Base-by-base conservation (phyloP, 257 asterid genomes). In the Jaltomata sinuosa region DNA sequence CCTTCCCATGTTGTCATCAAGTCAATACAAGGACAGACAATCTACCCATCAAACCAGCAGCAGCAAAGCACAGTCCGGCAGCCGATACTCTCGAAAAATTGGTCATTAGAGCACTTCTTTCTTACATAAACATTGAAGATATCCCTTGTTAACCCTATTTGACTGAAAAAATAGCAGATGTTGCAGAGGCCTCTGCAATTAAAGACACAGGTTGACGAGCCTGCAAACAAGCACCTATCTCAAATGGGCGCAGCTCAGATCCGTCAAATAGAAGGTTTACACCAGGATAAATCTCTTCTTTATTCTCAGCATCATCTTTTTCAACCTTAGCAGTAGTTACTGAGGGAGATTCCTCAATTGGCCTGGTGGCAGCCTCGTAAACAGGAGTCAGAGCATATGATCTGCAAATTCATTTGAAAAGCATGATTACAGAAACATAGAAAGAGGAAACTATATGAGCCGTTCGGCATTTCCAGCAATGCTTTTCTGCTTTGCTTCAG, bases 261-360 rank as follows among this genome's bases (percentile, higher is more conserved):
- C 99, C 99, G 86, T 97, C 99, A 76, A 93, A 97, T 31, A 97
- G 90, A 92, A 97, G 98, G 88, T 94, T 94, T 79, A 94, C 97
- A 76, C 98, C 98, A 11, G 98, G 99, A 79, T 93, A 93, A 84
- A 89, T 90, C 83, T 94, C 96, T 90, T 97, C 99, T 92, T 90
- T 93, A 93, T 92, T 91, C 87, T 93, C 98, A 74, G 85, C 88
- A 83, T 94, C 97, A 85, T 97, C 98, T 59, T 93, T 71, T 74
- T 97, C 98, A 81, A 89, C 91, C 89, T 91, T 95, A 34, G 91
- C 78, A 77, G 92, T 65, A 57, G 90, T 92, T 54, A 84, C 34
- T 15, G 94, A 67, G 21, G 90, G 82, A 50, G 97, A 90, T 85
- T 94, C 98, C 84, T 95, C 98, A 49, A 88, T 59, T 42, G 91